phyloP scores from a whole-genome alignment of 345 rosid species.

The Lenwebbia sp. region DNA sequence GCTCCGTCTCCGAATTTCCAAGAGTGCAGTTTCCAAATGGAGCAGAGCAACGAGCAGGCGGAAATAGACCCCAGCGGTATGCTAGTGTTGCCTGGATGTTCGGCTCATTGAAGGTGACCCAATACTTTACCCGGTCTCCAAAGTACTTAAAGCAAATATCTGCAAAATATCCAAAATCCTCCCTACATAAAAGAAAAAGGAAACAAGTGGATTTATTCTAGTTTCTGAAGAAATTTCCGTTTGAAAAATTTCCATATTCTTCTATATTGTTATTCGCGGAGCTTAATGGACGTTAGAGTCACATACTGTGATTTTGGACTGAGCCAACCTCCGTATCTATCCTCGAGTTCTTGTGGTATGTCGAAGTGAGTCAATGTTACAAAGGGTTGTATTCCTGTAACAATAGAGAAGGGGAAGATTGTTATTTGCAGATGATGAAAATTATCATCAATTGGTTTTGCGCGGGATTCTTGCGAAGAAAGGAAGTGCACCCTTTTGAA shows the following conservation, averaged over 20 bases:
- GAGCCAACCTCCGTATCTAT: conserved; percentile 69
- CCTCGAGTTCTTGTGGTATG: conserved; percentile 66
- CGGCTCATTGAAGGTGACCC: conserved; percentile 63
- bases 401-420: neutral
- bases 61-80: conserved; percentile 38
- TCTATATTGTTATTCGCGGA: neutral
- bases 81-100: conserved; percentile 35
- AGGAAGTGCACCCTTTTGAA: conserved; percentile 23
- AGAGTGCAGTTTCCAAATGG: conserved; percentile 39
- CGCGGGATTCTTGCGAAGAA: neutral
- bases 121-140: conserved; percentile 46
- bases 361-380: conserved; percentile 67
- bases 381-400: conserved; percentile 75
- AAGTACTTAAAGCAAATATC: conserved; percentile 46
- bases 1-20: conserved; percentile 45
- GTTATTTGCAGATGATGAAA: neutral
- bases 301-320: conserved; percentile 42
- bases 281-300: neutral
- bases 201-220: neutral
- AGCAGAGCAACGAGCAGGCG: conserved; percentile 53
- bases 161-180: conserved; percentile 47
- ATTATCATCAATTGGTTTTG: neutral
- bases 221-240: neutral
- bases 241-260: neutral
- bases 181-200: conserved; percentile 16